Percentiles rank a stretch among this genome's conserved stretches.
These are phyloP conservation scores for Funneliformis mosseae DNA, from an alignment of 192 early-diverging fungal genomes.

Conservation along the genomic window DNA sequence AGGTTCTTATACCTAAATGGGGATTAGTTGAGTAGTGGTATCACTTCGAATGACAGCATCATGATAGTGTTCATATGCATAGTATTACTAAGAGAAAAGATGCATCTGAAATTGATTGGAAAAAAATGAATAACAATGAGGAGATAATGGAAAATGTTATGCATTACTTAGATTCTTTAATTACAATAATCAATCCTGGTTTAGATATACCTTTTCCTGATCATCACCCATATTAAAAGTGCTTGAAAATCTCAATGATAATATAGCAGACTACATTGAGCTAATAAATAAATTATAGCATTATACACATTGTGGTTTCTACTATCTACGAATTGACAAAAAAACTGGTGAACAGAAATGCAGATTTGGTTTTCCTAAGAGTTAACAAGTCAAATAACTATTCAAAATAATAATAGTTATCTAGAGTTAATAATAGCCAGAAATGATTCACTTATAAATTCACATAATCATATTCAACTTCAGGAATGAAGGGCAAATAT, in stretches of 20 bases:
- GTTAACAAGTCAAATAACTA: background rate
- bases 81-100: background rate
- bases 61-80: background rate
- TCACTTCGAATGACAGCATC: constrained; percentile 3
- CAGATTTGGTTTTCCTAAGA: background rate
- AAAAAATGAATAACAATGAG: too few relatives aligned
- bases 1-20: constrained; percentile 3
- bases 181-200: too few relatives aligned
- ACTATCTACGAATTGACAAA: background rate
- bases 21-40: background rate
- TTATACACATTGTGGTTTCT: background rate
- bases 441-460: constrained; percentile 23
- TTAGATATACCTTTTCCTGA: background rate
- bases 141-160: too few relatives aligned
- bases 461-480: too few relatives aligned
- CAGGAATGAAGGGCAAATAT: background rate
- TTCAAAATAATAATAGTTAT: background rate
- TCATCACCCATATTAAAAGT: background rate
- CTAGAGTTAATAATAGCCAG: background rate
- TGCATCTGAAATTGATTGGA: too few relatives aligned
- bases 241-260: background rate
- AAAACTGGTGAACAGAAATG: background rate
- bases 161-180: too few relatives aligned
- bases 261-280: background rate
- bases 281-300: constrained; percentile 2